These are phyloP conservation scores for Nannizziopsis barbatae DNA, from an alignment of 2,329 filamentous ascomycete species.

Conservation along the genomic window DNA sequence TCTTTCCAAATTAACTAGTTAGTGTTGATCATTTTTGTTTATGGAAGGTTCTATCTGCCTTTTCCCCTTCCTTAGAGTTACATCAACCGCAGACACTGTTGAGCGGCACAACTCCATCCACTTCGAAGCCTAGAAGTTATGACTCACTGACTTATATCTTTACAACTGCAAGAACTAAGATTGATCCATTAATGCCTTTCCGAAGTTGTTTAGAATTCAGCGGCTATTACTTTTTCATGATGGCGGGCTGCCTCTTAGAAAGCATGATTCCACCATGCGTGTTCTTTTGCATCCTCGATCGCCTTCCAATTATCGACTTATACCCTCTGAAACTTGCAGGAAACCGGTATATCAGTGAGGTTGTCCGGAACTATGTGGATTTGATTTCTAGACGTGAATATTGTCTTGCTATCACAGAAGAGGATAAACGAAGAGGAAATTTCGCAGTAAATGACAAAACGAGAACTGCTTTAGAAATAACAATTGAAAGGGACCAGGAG, in stretches of 20 bases:
- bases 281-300: slow-evolving; percentile 1
- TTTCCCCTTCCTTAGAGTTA: too few species aligned
- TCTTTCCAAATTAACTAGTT: too few species aligned
- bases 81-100: too few species aligned
- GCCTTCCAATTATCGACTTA: slow-evolving; percentile 10
- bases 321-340: slow-evolving; percentile 8
- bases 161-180: background rate
- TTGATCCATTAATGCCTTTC: background rate
- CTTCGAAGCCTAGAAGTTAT: too few species aligned
- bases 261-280: background rate
- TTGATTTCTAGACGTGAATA: background rate
- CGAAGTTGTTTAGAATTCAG: background rate
- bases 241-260: slow-evolving; percentile 2
- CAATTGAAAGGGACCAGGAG: slow-evolving; percentile 7
- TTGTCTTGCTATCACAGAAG: background rate
- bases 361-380: slow-evolving; percentile 6
- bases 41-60: too few species aligned
- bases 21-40: too few species aligned
- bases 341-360: slow-evolving; percentile 7
- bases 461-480: slow-evolving; percentile 9
- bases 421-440: background rate
- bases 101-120: too few species aligned
- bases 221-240: background rate
- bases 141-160: too few species aligned
- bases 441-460: too few species aligned